Conservation (phyloP, 441 rosid genomes). For the Gossypium gossypioides region DNA sequence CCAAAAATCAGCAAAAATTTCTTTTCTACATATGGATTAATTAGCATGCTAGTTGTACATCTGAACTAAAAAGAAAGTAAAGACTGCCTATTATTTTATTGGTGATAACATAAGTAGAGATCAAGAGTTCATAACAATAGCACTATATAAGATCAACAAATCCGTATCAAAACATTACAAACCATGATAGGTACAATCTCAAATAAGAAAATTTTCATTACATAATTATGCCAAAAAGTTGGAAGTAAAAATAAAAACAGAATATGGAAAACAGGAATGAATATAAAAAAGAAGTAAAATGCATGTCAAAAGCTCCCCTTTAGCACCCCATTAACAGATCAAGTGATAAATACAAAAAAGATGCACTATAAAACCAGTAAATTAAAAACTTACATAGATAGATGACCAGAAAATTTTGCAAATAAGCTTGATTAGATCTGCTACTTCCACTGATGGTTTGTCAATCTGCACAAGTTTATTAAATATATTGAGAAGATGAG, state of each 20-base stretch:
- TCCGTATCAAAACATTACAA: not conserved
- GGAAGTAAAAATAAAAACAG: not conserved
- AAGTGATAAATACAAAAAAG: not conserved
- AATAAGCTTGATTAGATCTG: constrained; percentile 89
- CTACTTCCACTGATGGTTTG: constrained; percentile 76
- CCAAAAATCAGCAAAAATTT: not conserved
- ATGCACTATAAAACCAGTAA: not conserved
- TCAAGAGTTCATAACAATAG: not conserved
- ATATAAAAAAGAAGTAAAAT: not conserved
- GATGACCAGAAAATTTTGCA: constrained; percentile 99
- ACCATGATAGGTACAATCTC: not conserved
- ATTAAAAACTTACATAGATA: constrained; percentile 63
- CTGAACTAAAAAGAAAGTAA: not conserved
- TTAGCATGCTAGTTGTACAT: not conserved
- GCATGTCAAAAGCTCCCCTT: not conserved
- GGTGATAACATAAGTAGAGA: not conserved
- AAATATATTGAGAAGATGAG: constrained; percentile 73
- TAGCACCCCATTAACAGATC: not conserved
- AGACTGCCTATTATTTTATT: not conserved
- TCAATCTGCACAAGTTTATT: constrained; percentile 64
- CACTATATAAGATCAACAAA: not conserved
- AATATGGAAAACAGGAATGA: not conserved
- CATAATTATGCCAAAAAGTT: not conserved
- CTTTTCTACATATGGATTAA: not conserved
- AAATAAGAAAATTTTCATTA: not conserved